Evolutionary conservation across 176 grass and related monocot genomes (phyloP).

Genomic region (Musa acuminata): DNA sequence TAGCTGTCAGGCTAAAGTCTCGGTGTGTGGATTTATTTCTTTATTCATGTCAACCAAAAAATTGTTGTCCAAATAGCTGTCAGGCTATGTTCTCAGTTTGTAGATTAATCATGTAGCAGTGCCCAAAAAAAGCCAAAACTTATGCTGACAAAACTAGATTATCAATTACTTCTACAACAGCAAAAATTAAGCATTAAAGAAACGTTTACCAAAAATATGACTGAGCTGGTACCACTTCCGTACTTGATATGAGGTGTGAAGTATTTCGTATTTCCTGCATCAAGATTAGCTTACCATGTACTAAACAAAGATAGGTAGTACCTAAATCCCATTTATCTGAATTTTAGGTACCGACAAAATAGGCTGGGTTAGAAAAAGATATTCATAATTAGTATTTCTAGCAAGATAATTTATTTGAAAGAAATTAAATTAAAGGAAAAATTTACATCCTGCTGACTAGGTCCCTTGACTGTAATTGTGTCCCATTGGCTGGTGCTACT

Average conservation of each 20-base stretch:
- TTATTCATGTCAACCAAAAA: background rate
- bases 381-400: background rate
- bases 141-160: background rate
- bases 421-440: background rate
- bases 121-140: background rate
- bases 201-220: background rate
- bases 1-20: constrained; percentile 7
- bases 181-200: background rate
- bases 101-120: background rate
- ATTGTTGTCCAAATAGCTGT: no score
- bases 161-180: no score
- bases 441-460: background rate
- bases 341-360: background rate
- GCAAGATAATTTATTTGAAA: background rate
- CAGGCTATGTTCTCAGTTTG: no score
- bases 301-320: background rate
- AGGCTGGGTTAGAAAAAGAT: background rate
- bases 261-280: background rate
- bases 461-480: background rate
- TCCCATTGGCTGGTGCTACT: background rate
- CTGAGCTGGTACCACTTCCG: background rate
- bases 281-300: background rate
- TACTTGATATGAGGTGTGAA: background rate
- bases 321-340: background rate
- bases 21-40: background rate